Conservation (phyloP, 208 protist genomes). For the Trypanosoma theileri region DNA sequence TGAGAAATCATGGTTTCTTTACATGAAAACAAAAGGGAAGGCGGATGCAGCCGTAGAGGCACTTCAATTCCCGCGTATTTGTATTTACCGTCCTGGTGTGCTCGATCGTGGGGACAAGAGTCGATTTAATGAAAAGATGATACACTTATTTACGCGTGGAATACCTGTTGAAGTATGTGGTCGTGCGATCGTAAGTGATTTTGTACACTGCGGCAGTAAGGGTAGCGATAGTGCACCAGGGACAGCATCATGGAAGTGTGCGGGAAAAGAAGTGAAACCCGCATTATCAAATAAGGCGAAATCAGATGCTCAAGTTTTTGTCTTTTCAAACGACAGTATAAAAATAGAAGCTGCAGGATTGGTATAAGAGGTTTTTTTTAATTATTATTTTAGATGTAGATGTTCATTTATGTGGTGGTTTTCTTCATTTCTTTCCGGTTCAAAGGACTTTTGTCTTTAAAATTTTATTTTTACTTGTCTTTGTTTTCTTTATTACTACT, state of each 20-base stretch:
- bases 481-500: too few species aligned
- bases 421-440: too few species aligned
- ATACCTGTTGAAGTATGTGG: slow-evolving; percentile 61
- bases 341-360: slow-evolving; percentile 31
- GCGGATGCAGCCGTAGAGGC: slow-evolving; percentile 57
- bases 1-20: slow-evolving; percentile 60
- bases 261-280: slow-evolving; percentile 22
- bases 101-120: slow-evolving; percentile 60
- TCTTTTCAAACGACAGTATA: slow-evolving; percentile 31
- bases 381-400: not conserved
- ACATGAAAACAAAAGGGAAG: slow-evolving; percentile 66
- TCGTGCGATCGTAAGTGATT: slow-evolving; percentile 41
- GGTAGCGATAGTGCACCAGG: not conserved
- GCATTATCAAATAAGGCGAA: not conserved
- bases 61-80: slow-evolving; percentile 43
- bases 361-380: not conserved
- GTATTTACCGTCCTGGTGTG: slow-evolving; percentile 57
- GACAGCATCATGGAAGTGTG: not conserved
- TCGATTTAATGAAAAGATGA: slow-evolving; percentile 51
- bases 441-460: too few species aligned
- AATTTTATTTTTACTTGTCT: too few species aligned
- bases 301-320: slow-evolving; percentile 9
- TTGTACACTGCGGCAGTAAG: slow-evolving; percentile 24
- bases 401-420: too few species aligned
- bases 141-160: slow-evolving; percentile 34